phyloP scores from a whole-genome alignment of 768 basidiomycete genomes.

The Tylopilus felleus region DNA sequence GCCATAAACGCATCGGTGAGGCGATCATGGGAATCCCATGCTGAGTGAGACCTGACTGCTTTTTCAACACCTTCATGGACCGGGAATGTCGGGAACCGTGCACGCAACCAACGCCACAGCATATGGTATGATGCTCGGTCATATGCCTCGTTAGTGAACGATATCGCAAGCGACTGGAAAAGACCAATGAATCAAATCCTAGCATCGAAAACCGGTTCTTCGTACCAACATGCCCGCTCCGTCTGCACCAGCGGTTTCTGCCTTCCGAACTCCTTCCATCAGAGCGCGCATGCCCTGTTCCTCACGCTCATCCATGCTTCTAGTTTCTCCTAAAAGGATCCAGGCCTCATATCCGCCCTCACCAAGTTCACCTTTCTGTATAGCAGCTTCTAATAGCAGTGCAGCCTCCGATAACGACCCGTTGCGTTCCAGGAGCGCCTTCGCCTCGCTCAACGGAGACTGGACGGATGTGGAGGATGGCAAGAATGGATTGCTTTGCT shows the following conservation, averaged over 20 bases:
- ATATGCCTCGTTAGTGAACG: slow-evolving; percentile 91
- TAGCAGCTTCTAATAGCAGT: slow-evolving; percentile 85
- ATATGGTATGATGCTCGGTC: slow-evolving; percentile 84
- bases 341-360: slow-evolving; percentile 86
- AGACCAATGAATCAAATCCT: slow-evolving; percentile 9
- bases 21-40: slow-evolving; percentile 80
- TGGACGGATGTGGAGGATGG: slow-evolving; percentile 45
- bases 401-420: slow-evolving; percentile 87
- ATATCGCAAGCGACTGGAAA: slow-evolving; percentile 84
- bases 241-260: slow-evolving; percentile 58
- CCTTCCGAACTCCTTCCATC: slow-evolving; percentile 63
- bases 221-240: slow-evolving; percentile 76
- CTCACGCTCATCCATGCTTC: slow-evolving; percentile 88
- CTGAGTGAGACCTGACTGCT: slow-evolving; percentile 50
- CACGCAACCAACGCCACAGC: slow-evolving; percentile 80
- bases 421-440: slow-evolving; percentile 70
- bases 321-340: slow-evolving; percentile 86
- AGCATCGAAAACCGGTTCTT: slow-evolving; percentile 4
- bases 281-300: slow-evolving; percentile 79
- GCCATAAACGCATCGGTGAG: slow-evolving; percentile 81
- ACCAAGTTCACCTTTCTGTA: slow-evolving; percentile 76
- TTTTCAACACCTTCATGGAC: slow-evolving; percentile 55
- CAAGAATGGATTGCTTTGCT: slow-evolving; percentile 68
- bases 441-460: slow-evolving; percentile 66
- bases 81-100: slow-evolving; percentile 56